Conservation (phyloP, 257 asterid genomes). For the Gentiana straminea region DNA sequence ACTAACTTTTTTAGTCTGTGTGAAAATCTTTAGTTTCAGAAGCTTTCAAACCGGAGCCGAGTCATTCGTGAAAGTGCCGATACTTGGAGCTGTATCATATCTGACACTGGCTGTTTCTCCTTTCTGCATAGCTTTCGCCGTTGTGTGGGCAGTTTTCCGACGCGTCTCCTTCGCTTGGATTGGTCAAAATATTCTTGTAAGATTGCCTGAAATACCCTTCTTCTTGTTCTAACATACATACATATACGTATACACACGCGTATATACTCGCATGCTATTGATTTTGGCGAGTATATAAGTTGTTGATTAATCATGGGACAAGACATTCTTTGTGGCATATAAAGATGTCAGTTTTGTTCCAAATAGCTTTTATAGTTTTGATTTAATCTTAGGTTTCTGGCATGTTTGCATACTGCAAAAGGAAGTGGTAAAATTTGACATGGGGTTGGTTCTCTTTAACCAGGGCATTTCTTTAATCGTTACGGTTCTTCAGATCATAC, state of each 20-base stretch:
- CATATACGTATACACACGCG: too few relatives aligned
- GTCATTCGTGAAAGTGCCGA: conserved; percentile 62
- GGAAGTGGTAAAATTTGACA: conserved; percentile 4
- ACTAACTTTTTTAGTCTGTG: too few relatives aligned
- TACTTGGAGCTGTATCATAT: conserved; percentile 76
- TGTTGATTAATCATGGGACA: neutral
- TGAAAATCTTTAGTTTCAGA: conserved; percentile 56
- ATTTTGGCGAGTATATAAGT: too few relatives aligned
- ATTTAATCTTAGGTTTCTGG: neutral
- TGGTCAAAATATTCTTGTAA: conserved; percentile 98
- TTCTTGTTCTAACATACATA: too few relatives aligned
- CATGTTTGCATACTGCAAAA: neutral
- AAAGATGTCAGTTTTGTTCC: neutral
- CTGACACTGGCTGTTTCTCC: conserved; percentile 83
- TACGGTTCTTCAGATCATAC: conserved; percentile 86
- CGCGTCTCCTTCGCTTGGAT: conserved; percentile 84
- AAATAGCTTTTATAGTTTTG: neutral
- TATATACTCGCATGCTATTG: neutral
- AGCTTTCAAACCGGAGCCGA: conserved; percentile 67
- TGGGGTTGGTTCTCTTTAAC: conserved; percentile 8
- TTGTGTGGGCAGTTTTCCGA: conserved; percentile 82
- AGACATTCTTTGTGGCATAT: too few relatives aligned
- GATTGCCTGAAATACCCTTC: conserved; percentile 7
- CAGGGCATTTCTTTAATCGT: conserved; percentile 95
- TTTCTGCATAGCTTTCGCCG: conserved; percentile 82